Conservation (phyloP, 805 yeast genomes). For the Yarrowia sp. region DNA sequence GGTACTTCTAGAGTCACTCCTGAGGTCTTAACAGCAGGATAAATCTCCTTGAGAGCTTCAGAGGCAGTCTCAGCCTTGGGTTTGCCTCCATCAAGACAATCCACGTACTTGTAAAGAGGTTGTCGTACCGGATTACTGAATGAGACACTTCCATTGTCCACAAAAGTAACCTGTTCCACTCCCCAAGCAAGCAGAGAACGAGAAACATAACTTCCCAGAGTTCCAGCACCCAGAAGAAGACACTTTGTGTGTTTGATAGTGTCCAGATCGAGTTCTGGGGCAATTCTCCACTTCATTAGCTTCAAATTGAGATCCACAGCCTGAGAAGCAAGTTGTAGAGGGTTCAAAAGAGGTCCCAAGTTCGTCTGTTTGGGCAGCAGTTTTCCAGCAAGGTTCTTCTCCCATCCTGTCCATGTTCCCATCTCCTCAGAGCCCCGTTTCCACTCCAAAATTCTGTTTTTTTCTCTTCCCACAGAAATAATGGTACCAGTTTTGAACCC, state of each 20-base stretch:
- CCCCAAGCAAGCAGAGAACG: constrained; percentile 94
- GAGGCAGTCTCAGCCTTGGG: constrained; percentile 82
- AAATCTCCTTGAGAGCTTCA: constrained; percentile 61
- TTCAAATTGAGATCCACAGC: constrained; percentile 88
- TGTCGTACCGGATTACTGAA: constrained; percentile 95
- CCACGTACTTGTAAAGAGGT: constrained; percentile 77
- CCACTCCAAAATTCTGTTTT: constrained; percentile 19
- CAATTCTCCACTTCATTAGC: constrained; percentile 95
- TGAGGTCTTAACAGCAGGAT: constrained; percentile 65
- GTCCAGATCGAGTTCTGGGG: constrained; percentile 75
- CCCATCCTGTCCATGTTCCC: constrained; percentile 73
- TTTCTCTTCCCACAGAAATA: not conserved
- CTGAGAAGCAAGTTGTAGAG: constrained; percentile 77
- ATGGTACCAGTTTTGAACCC: constrained; percentile 22
- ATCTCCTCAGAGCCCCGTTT: not conserved
- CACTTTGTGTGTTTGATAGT: constrained; percentile 57
- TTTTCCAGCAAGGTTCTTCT: constrained; percentile 64
- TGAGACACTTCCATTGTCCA: constrained; percentile 85
- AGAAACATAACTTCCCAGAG: constrained; percentile 88
- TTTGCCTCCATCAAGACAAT: constrained; percentile 70
- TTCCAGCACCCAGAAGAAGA: constrained; percentile 90
- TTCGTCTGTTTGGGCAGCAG: constrained; percentile 82
- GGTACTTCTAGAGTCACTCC: constrained; percentile 78
- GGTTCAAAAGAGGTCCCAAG: constrained; percentile 75
- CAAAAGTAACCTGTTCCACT: constrained; percentile 75